Evolutionary conservation across 2,329 filamentous ascomycete genomes (phyloP), one percentile per base, ranked within the genome.

Genomic region (Ophiostoma populinum): DNA sequence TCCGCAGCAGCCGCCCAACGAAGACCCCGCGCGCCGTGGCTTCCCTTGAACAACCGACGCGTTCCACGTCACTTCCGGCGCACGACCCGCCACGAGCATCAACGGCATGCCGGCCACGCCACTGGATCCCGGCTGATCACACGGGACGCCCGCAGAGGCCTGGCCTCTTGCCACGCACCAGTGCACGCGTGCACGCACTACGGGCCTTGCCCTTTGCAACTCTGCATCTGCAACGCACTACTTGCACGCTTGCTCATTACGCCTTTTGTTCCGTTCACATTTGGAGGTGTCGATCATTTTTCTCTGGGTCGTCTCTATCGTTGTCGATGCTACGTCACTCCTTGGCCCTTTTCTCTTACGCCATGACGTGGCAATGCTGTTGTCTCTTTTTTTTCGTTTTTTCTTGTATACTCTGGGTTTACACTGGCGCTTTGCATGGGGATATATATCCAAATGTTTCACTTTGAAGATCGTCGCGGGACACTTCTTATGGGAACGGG

Each of bases 1-100:
- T 19, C 44, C 44, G 16, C 44, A 48, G 27, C 38, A 40, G 22
- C 44, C 43, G 17, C 46, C 40, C 13, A 44, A 39, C 24, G 44
- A 46, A 18, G 46, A 48, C 13, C 46, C 46, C 4, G 34, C 40
- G 6, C 38, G 35, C 13, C 46, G 45, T 12, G 40, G 40, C 13
- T 43, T 43, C 18, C 41, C 34, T 8, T 45, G 38, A 43, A n/a
- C n/a, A n/a, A n/a, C n/a, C n/a, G n/a, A n/a, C n/a, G n/a, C n/a
- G n/a, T n/a, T n/a, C n/a, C n/a, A n/a, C n/a, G n/a, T n/a, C n/a
- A n/a, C n/a, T n/a, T n/a, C n/a, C n/a, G n/a, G n/a, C n/a, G n/a
- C n/a, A n/a, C n/a, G n/a, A n/a, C n/a, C n/a, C n/a, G n/a, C n/a
- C n/a, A n/a, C n/a, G n/a, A n/a, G 11, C 17, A 9, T 20, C n/a